Conservation (phyloP, 202 grass and related monocot genomes). For the Cymbopogon flexuosus region DNA sequence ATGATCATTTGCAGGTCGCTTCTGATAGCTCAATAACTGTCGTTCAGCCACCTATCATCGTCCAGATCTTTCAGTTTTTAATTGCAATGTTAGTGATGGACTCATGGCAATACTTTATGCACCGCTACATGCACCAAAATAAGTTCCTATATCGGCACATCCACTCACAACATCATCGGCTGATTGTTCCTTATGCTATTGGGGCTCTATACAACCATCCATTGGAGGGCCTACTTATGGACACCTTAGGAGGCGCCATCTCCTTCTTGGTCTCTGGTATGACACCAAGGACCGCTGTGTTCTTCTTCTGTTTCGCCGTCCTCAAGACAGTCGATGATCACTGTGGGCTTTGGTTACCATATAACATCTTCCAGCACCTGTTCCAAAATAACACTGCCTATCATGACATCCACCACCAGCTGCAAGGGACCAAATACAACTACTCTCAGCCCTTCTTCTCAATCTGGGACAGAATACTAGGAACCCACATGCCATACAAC, state of each 20-base stretch:
- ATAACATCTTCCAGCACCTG: constrained; percentile 71
- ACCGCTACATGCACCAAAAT: constrained; percentile 95
- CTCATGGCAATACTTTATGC: constrained; percentile 89
- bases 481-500: constrained; percentile 74
- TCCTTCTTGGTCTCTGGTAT: constrained; percentile 84
- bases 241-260: constrained; percentile 83
- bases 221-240: constrained; percentile 80
- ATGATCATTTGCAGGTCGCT: constrained; percentile 54
- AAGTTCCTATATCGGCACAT: constrained; percentile 89
- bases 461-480: constrained; percentile 73
- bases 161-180: constrained; percentile 76
- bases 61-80: constrained; percentile 70
- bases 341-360: constrained; percentile 74
- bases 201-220: constrained; percentile 98
- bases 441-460: constrained; percentile 95
- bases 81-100: constrained; percentile 92
- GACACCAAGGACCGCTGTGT: constrained; percentile 69
- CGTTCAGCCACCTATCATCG: constrained; percentile 53
- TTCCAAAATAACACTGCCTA: constrained; percentile 91
- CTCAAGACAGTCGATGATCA: constrained; percentile 77
- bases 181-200: constrained; percentile 78
- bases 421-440: constrained; percentile 82
- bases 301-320: constrained; percentile 84
- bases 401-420: constrained; percentile 92
- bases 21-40: constrained; percentile 44